Base-by-base conservation (phyloP, 768 basidiomycete genomes). In the Agrocybe praecox region DNA sequence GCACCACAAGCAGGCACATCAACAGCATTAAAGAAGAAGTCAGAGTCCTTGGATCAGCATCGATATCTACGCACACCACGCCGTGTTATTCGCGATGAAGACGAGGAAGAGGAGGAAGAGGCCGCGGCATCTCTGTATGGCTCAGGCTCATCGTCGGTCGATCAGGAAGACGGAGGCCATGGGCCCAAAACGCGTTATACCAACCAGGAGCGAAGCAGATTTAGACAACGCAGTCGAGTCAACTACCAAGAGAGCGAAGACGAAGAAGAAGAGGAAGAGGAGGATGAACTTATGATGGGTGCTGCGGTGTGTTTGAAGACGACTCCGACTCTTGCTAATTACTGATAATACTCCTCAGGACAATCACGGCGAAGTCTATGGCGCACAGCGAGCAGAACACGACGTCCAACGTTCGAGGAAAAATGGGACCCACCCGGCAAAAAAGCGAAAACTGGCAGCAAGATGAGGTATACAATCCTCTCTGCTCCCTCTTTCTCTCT, bases 201-300 rank as follows among this genome's bases (percentile, higher is more conserved):
- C 14, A n/a, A 29, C 26, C 26, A 48, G 64, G 64, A 19, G 53
- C 53, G 45, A 43, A 60, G 33, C 3, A 24, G 23, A 11, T 36
- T 57, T 54, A 67, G 45, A 65, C 61, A 57, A 46, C 53, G 59
- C 23, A 58, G 53, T 51, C 62, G 54, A 18, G 62, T 65, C 36
- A 64, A 65, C 43, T 66, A 65, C 53, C 52, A 47, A 49, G 67
- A 71, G 47, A 61, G 74, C 50, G 66, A 73, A 14, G 69, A 69
- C 49, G 67, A 74, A 11, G 69, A 69, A 47, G 65, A 69, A 33
- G 70, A 74, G 12, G 64, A 82, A 15, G 86, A 79, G 11, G 83
- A 85, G 4, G 86, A 89, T 59, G 84, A 87, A 62, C 65, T 88
- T 26, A 77, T 82, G 75, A 81, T 88, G 69, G 83, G 81, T 23